phyloP scores from a whole-genome alignment of 1,139 yeast species.

The Dujonia santamariae region DNA sequence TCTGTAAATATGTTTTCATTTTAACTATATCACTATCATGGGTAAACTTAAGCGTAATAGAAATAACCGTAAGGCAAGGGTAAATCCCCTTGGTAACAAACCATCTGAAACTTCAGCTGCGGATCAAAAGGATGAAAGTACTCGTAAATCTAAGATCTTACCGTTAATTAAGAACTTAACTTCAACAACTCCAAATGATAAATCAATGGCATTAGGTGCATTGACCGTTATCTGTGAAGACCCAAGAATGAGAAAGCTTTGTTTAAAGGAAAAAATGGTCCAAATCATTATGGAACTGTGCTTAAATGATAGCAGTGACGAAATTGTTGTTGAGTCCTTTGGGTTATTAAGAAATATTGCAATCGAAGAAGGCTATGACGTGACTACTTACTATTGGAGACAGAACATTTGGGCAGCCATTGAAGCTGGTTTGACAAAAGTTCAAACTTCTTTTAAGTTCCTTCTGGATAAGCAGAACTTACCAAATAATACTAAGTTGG shows the following conservation, averaged over 20 bases:
- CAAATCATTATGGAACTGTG: conserved; percentile 62
- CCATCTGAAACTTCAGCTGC: conserved; percentile 18
- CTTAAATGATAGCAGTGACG: conserved; percentile 65
- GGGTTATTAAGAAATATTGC: conserved; percentile 79
- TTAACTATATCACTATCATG: conserved; percentile 42
- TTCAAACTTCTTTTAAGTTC: conserved; percentile 44
- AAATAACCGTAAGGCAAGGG: conserved; percentile 53
- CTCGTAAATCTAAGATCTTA: conserved; percentile 55
- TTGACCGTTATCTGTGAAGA: conserved; percentile 73
- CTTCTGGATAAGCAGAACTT: conserved; percentile 22
- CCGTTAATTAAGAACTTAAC: conserved; percentile 68
- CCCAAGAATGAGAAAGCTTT: conserved; percentile 52
- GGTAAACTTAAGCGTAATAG: conserved; percentile 75
- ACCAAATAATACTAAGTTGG: conserved; percentile 1
- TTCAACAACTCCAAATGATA: conserved; percentile 65
- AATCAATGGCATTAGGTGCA: conserved; percentile 75
- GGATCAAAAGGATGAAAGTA: conserved; percentile 41
- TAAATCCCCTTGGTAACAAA: conserved; percentile 41
- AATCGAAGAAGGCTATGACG: conserved; percentile 87
- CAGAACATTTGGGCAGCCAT: conserved; percentile 69
- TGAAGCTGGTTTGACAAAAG: conserved; percentile 47
- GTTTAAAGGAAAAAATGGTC: conserved; percentile 70
- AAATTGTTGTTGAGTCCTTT: conserved; percentile 73
- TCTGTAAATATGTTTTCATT: too few species aligned
- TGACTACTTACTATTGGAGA: conserved; percentile 73